Conservation (phyloP, 192 early-diverging fungal species). For the Spizellomyces sp. region DNA sequence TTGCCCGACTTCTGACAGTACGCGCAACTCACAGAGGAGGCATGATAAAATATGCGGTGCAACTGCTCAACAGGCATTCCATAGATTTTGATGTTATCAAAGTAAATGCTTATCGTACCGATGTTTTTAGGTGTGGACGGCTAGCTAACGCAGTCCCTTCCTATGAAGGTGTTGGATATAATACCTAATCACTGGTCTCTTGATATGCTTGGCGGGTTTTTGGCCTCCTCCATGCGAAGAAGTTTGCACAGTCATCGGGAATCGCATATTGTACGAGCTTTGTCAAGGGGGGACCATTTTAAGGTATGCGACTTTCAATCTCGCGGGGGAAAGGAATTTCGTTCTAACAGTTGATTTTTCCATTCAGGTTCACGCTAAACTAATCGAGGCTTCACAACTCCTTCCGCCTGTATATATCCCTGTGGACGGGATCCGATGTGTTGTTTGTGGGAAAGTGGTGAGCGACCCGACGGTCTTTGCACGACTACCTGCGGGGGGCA, state of each 20-base stretch:
- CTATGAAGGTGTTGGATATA: slow-evolving; percentile 29
- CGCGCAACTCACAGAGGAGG: slow-evolving; percentile 11
- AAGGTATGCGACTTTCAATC: slow-evolving; percentile 1
- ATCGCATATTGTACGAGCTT: slow-evolving; percentile 22
- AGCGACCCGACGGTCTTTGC: slow-evolving; percentile 27
- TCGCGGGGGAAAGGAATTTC: neutral
- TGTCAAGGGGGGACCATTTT: slow-evolving; percentile 35
- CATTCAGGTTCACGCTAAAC: neutral
- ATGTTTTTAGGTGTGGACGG: neutral
- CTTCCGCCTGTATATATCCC: neutral
- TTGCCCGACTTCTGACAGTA: neutral
- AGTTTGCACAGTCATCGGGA: slow-evolving; percentile 19
- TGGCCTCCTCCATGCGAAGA: slow-evolving; percentile 17
- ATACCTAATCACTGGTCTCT: slow-evolving; percentile 46
- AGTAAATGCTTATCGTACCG: slow-evolving; percentile 11
- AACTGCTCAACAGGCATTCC: slow-evolving; percentile 31
- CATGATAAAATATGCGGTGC: slow-evolving; percentile 23
- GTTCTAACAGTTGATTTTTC: neutral
- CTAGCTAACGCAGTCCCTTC: neutral
- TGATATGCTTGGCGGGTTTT: slow-evolving; percentile 19
- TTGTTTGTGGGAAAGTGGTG: slow-evolving; percentile 12
- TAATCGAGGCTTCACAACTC: slow-evolving; percentile 1
- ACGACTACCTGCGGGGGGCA: slow-evolving; percentile 1
- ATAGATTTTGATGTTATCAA: slow-evolving; percentile 28
- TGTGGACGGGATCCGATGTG: neutral